Conservation (phyloP, 768 basidiomycete genomes). For the Russula sp. region DNA sequence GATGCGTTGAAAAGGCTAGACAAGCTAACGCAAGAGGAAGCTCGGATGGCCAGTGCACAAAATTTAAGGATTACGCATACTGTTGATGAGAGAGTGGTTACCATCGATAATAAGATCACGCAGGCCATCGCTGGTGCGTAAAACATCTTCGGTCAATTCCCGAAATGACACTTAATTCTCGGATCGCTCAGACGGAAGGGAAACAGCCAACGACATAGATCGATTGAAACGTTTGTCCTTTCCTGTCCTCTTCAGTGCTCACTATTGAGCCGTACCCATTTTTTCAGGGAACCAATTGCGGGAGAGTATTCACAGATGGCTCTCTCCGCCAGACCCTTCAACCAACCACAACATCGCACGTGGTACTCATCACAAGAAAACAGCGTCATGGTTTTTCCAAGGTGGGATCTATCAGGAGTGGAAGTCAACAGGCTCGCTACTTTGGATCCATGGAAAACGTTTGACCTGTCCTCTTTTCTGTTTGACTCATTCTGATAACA, state of each 20-base stretch:
- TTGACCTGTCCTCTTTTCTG: not conserved
- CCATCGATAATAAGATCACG: not conserved
- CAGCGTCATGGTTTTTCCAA: conserved; percentile 2
- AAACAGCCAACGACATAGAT: not conserved
- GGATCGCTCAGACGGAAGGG: not conserved
- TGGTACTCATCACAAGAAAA: not conserved
- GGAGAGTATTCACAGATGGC: not conserved
- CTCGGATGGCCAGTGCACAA: not conserved
- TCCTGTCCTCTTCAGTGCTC: not conserved
- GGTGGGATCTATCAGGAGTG: not conserved
- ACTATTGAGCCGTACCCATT: too few species aligned
- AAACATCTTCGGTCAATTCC: not conserved
- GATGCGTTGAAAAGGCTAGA: not conserved
- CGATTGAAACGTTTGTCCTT: not conserved
- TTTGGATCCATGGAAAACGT: conserved; percentile 20
- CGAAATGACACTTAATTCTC: too few species aligned
- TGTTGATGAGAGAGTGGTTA: not conserved
- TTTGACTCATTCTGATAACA: not conserved
- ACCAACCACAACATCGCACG: not conserved
- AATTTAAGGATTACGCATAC: not conserved
- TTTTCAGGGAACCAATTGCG: conserved; percentile 1
- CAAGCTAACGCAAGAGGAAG: not conserved
- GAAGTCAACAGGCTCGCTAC: not conserved
- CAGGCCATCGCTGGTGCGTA: not conserved
- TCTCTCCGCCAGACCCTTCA: conserved; percentile 14